A percentile compares a stretch with the other conserved stretches of the same genome.
Conservation (phyloP, 768 basidiomycete species). For the Mycena galopus region DNA sequence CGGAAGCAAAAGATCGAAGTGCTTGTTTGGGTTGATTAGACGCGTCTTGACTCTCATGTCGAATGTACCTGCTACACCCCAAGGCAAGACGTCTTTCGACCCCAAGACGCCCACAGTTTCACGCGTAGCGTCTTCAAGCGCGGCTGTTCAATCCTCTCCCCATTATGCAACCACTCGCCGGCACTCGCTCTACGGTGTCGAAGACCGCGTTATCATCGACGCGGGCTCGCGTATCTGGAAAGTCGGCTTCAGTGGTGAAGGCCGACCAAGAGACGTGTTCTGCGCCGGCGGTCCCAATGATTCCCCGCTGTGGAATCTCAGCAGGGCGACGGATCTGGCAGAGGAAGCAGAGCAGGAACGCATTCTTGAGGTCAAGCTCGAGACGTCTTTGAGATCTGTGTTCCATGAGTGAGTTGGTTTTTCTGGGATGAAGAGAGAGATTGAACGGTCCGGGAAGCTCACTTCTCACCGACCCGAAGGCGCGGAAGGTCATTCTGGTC, state of each 20-base stretch:
- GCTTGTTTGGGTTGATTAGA: no score
- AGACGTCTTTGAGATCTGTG: conserved; percentile 78
- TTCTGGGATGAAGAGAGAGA: conserved; percentile 18
- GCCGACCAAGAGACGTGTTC: conserved; percentile 91
- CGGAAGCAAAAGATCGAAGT: no score
- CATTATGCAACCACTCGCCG: conserved; percentile 88
- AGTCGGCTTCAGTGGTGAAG: conserved; percentile 97
- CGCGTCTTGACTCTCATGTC: no score
- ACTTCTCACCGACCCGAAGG: conserved; percentile 93
- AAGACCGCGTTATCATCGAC: conserved; percentile 96
- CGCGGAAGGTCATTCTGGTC: conserved; percentile 92
- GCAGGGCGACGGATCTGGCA: conserved; percentile 62
- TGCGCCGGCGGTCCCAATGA: conserved; percentile 61
- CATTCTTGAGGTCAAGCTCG: conserved; percentile 77
- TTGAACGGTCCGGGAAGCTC: conserved; percentile 66
- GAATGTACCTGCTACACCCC: conserved; percentile 56
- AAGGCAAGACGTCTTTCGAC: conserved; percentile 50
- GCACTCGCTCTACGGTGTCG: conserved; percentile 96
- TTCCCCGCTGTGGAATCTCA: conserved; percentile 71
- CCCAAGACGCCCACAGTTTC: conserved; percentile 71
- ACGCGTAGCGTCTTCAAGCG: conserved; percentile 60
- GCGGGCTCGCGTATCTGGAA: conserved; percentile 96
- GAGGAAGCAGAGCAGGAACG: conserved; percentile 82
- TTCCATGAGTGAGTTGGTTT: conserved; percentile 81
- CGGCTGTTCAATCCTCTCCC: conserved; percentile 76